Conservation (phyloP, 129 eudicot species). For the Dittrichia graveolens region DNA sequence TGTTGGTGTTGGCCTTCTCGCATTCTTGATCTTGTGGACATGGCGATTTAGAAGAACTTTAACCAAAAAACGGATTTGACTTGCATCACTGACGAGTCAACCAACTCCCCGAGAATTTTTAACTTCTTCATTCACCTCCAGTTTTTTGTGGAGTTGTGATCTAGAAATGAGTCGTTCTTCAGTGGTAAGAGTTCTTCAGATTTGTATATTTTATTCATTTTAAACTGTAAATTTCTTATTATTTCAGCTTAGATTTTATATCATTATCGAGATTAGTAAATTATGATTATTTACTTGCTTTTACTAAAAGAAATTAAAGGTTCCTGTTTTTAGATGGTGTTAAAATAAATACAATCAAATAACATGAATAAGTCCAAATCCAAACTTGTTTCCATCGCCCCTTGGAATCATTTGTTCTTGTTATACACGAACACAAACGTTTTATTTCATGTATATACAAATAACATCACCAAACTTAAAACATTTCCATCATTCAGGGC, state of each 20-base stretch:
- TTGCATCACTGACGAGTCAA: neutral
- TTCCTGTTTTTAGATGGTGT: neutral
- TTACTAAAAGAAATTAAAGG: conserved; percentile 1
- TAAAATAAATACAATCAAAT: neutral
- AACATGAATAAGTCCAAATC: conserved; percentile 8
- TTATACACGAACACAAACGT: conserved; percentile 16
- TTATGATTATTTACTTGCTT: conserved; percentile 18
- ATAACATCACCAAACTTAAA: neutral
- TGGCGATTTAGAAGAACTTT: conserved; percentile 61
- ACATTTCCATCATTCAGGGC: neutral
- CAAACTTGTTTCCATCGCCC: conserved; percentile 32
- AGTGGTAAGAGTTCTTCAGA: conserved; percentile 11
- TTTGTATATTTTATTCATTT: conserved; percentile 38
- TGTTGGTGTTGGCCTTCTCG: conserved; percentile 53
- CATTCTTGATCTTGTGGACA: conserved; percentile 68
- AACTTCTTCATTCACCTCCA: conserved; percentile 7
- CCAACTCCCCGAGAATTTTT: conserved; percentile 12
- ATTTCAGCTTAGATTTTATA: conserved; percentile 31
- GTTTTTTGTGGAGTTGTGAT: conserved; percentile 30
- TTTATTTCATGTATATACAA: conserved; percentile 20
- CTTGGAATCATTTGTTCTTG: conserved; percentile 16
- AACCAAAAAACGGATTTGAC: conserved; percentile 58
- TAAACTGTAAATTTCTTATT: conserved; percentile 32
- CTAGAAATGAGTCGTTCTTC: conserved; percentile 11
- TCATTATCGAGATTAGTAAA: conserved; percentile 25